A percentile compares a stretch with the other conserved stretches of the same genome.
These are phyloP conservation scores for Pontederia crassipes DNA, from an alignment of 176 grass and related monocot species.

Conservation along the genomic window DNA sequence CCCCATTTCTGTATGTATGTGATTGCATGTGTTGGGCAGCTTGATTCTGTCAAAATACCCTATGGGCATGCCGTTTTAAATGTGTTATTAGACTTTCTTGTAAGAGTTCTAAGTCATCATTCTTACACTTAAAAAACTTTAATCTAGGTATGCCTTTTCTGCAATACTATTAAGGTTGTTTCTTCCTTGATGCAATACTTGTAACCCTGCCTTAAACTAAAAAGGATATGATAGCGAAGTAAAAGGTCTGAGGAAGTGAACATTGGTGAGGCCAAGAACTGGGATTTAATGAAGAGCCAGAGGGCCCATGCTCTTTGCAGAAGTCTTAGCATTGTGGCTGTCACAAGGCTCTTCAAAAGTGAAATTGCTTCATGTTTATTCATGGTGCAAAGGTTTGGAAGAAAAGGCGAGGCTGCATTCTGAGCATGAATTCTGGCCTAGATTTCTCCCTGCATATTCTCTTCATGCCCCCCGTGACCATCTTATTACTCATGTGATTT, in stretches of 20 bases:
- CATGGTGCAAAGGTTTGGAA: neutral
- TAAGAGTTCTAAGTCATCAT: no score
- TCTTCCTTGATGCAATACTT: no score
- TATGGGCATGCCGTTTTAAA: no score
- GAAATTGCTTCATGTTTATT: conserved; percentile 9
- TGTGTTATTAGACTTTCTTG: no score
- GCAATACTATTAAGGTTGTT: no score
- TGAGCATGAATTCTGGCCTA: conserved; percentile 16
- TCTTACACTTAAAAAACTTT: no score
- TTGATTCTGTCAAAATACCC: no score
- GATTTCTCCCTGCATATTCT: conserved; percentile 11
- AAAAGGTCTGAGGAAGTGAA: conserved; percentile 21
- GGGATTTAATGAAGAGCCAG: neutral
- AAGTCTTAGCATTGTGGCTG: conserved; percentile 17
- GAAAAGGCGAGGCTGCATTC: conserved; percentile 13
- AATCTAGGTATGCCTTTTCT: no score
- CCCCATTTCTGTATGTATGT: no score
- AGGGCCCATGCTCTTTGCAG: conserved; percentile 15
- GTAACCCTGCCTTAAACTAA: no score
- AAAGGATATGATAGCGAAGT: conserved; percentile 19
- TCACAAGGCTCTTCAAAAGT: conserved; percentile 21
- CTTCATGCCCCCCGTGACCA: neutral
- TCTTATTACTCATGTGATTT: conserved; percentile 9
- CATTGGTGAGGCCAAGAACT: neutral
- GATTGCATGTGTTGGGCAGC: no score